phyloP scores from a whole-genome alignment of 345 rosid genomes.

The Pistacia vera region DNA sequence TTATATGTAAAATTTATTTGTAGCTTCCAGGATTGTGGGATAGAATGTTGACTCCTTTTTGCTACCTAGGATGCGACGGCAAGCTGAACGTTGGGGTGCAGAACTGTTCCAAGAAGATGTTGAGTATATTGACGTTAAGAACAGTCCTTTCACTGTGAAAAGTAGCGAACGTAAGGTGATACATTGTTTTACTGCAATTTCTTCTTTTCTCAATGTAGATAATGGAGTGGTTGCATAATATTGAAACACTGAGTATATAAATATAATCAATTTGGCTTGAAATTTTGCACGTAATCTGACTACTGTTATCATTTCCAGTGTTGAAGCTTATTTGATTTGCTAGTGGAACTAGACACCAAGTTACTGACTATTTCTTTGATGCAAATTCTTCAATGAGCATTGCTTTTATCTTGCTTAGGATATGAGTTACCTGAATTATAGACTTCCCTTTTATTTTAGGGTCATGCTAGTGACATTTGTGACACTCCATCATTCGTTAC shows the following conservation, averaged over 20 bases:
- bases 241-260: neutral
- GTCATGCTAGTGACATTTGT: neutral
- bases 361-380: neutral
- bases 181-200: slow-evolving; percentile 11
- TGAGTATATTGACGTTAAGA: slow-evolving; percentile 69
- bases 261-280: neutral
- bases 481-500: neutral
- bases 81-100: slow-evolving; percentile 99
- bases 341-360: neutral
- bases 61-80: slow-evolving; percentile 75
- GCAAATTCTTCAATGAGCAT: neutral
- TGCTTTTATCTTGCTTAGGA: neutral
- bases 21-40: neutral
- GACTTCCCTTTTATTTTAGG: neutral
- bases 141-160: slow-evolving; percentile 71
- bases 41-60: slow-evolving; percentile 10
- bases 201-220: neutral
- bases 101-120: slow-evolving; percentile 93
- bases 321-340: neutral
- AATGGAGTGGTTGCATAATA: neutral
- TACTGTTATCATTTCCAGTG: neutral
- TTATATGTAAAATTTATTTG: slow-evolving; percentile 1
- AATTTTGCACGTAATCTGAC: neutral
- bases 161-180: slow-evolving; percentile 92
- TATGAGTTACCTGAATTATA: slow-evolving; percentile 1